Conservation (phyloP, 306 rosid species). For the Casuarina glauca region DNA sequence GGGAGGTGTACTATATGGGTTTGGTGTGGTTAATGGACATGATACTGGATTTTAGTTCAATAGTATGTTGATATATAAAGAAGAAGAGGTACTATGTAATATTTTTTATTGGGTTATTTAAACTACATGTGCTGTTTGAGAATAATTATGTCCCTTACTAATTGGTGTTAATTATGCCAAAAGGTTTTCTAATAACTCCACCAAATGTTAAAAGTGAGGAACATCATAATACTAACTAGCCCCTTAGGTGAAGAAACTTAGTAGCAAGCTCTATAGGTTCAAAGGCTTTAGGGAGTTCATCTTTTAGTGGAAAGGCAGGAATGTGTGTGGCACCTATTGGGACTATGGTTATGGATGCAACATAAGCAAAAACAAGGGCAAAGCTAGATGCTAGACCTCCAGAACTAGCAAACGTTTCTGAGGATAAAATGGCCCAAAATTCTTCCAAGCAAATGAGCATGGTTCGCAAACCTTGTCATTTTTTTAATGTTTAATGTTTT, state of each 20-base stretch:
- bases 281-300: constrained; percentile 49
- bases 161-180: constrained; percentile 25
- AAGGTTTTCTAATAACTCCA: constrained; percentile 64
- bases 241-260: constrained; percentile 59
- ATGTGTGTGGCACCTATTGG: constrained; percentile 83
- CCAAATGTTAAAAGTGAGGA: constrained; percentile 60
- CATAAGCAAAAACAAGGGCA: constrained; percentile 63
- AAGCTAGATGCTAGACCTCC: constrained; percentile 29
- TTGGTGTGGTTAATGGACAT: constrained; percentile 64
- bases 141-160: constrained; percentile 14
- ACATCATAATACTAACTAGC: constrained; percentile 47
- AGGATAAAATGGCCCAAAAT: constrained; percentile 38
- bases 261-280: constrained; percentile 38
- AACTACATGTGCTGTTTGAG: constrained; percentile 9
- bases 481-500: neutral
- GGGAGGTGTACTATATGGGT: constrained; percentile 65
- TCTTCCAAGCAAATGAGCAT: constrained; percentile 55
- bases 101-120: constrained; percentile 12
- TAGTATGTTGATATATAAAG: constrained; percentile 96
- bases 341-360: constrained; percentile 56
- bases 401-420: constrained; percentile 44
- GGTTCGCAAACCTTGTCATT: constrained; percentile 11
- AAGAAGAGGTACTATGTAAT: constrained; percentile 62
- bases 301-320: constrained; percentile 60
- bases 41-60: constrained; percentile 63